These are phyloP conservation scores for Coelastrella sp. DNA, from an alignment of 139 green algal species.

Conservation along the genomic window DNA sequence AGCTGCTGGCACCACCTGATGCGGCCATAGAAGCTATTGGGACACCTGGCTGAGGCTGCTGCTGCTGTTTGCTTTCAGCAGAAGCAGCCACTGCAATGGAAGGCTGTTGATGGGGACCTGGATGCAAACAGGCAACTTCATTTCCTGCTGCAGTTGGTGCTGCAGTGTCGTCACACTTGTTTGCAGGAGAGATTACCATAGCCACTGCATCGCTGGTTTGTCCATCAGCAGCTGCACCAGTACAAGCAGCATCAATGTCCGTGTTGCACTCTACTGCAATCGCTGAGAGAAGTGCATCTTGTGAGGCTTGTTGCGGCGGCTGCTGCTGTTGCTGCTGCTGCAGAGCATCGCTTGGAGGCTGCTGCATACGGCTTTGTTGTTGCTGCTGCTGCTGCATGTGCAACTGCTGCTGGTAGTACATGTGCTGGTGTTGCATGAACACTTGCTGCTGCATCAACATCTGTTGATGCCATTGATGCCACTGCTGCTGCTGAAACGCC, in stretches of 20 bases:
- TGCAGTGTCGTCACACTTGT: neutral
- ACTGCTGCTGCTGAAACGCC: slow-evolving; percentile 33
- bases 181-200: neutral
- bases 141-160: neutral
- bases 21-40: neutral
- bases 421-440: slow-evolving; percentile 33
- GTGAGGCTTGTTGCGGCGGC: neutral
- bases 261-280: neutral
- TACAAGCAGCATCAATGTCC: neutral
- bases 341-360: neutral
- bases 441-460: slow-evolving; percentile 28
- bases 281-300: neutral
- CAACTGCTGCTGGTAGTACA: slow-evolving; percentile 41
- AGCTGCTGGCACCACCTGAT: neutral
- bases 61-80: neutral
- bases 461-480: slow-evolving; percentile 37
- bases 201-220: neutral
- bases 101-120: neutral
- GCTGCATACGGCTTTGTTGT: neutral
- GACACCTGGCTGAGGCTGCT: neutral
- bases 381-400: slow-evolving; percentile 1
- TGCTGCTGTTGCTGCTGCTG: slow-evolving; percentile 21
- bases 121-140: neutral
- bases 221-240: neutral
- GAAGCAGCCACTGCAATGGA: neutral